Percentiles rank a stretch among this genome's conserved stretches.
phyloP scores from a whole-genome alignment of 164 flowering plant species.

The Macadamia tetraphylla region DNA sequence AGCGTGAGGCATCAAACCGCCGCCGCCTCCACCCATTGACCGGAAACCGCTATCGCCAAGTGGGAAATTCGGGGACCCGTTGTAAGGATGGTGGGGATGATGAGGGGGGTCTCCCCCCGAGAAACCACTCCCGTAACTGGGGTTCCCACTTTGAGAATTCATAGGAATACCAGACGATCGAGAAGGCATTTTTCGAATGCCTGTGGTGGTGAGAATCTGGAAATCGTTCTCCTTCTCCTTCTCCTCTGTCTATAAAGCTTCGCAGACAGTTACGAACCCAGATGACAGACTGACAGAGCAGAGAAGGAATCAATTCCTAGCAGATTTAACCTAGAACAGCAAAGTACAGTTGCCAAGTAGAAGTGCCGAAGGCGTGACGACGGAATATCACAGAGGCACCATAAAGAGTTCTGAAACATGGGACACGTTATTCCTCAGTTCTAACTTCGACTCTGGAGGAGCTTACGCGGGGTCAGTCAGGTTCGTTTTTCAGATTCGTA shows the following conservation, averaged over 20 bases:
- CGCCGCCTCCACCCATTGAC: constrained; percentile 14
- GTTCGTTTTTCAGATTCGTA: too few species aligned
- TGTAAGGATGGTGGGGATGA: constrained; percentile 20
- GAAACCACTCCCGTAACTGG: constrained; percentile 26
- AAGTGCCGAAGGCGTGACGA: too few species aligned
- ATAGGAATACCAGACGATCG: constrained; percentile 5
- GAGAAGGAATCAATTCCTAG: too few species aligned
- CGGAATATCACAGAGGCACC: too few species aligned
- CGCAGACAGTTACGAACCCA: not conserved
- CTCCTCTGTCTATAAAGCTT: constrained; percentile 24
- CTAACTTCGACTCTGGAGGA: not conserved
- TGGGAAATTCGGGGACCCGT: constrained; percentile 36
- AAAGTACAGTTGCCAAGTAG: not conserved
- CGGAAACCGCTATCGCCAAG: constrained; percentile 18
- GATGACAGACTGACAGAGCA: too few species aligned
- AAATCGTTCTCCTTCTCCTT: constrained; percentile 7
- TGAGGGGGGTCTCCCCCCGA: constrained; percentile 14
- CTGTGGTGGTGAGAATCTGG: constrained; percentile 1
- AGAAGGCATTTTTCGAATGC: constrained; percentile 14
- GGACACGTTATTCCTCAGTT: too few species aligned
- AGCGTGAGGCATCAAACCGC: constrained; percentile 23
- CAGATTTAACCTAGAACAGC: too few species aligned
- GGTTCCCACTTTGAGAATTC: constrained; percentile 27
- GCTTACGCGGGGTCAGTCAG: not conserved
- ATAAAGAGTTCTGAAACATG: too few species aligned